Conservation (phyloP, 2,329 filamentous ascomycete genomes). For the Clonostachys byssicola region DNA sequence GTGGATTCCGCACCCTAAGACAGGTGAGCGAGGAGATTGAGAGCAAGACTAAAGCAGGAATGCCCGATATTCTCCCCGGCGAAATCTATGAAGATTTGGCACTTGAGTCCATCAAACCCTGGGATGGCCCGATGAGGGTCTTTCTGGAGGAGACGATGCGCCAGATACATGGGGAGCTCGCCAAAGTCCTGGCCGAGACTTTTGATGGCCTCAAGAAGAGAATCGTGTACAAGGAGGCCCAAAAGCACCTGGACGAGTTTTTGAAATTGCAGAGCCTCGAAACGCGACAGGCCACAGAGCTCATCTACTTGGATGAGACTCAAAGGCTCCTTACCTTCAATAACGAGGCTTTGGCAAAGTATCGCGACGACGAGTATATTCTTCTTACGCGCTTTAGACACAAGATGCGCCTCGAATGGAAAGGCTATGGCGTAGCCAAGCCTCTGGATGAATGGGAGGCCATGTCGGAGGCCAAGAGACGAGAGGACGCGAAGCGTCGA, state of each 20-base stretch:
- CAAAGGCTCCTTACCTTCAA: slow-evolving; percentile 56
- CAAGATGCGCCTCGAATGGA: slow-evolving; percentile 39
- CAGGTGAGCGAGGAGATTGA: slow-evolving; percentile 51
- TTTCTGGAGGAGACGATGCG: slow-evolving; percentile 43
- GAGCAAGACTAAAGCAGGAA: slow-evolving; percentile 48
- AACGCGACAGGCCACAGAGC: slow-evolving; percentile 28
- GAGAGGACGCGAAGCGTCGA: slow-evolving; percentile 35
- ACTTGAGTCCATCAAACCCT: slow-evolving; percentile 50
- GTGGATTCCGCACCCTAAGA: slow-evolving; percentile 37
- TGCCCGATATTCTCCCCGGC: slow-evolving; percentile 54
- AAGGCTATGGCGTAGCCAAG: slow-evolving; percentile 19
- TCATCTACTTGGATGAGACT: slow-evolving; percentile 48
- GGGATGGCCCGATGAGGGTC: slow-evolving; percentile 46
- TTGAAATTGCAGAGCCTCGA: slow-evolving; percentile 30
- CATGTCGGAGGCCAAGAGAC: slow-evolving; percentile 43
- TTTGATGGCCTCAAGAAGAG: slow-evolving; percentile 41
- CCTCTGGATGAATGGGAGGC: slow-evolving; percentile 32
- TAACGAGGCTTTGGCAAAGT: slow-evolving; percentile 37
- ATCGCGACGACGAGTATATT: slow-evolving; percentile 38
- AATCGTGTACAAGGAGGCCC: slow-evolving; percentile 43
- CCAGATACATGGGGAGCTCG: slow-evolving; percentile 41
- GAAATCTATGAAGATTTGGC: slow-evolving; percentile 58
- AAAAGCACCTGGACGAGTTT: slow-evolving; percentile 35
- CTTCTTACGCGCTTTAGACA: slow-evolving; percentile 43
- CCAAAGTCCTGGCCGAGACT: slow-evolving; percentile 38